Evolutionary conservation across 179 eudicot species (phyloP).

Genomic region (Beta macrorhiza): DNA sequence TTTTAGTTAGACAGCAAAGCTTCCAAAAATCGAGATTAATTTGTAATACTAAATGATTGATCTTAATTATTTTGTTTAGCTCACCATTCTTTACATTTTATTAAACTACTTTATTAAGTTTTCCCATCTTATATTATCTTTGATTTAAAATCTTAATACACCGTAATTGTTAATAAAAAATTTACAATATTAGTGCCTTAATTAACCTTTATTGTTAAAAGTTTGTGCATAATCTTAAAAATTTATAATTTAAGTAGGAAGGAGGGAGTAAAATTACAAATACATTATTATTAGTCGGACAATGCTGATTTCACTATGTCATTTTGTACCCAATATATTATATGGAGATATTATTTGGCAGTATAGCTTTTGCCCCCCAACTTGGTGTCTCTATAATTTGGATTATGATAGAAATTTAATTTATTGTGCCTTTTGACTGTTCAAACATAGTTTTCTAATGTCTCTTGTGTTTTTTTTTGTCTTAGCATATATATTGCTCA

Average conservation of each 20-base stretch:
- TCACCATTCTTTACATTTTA: too few relatives aligned
- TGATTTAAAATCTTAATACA: too few relatives aligned
- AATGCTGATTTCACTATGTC: slow-evolving; percentile 12
- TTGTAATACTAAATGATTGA: too few relatives aligned
- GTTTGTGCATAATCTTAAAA: too few relatives aligned
- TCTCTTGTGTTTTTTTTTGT: background rate
- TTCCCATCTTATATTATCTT: too few relatives aligned
- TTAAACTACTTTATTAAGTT: too few relatives aligned
- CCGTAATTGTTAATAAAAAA: too few relatives aligned
- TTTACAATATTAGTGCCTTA: too few relatives aligned
- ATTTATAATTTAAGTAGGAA: too few relatives aligned
- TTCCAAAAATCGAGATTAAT: background rate
- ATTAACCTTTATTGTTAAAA: too few relatives aligned
- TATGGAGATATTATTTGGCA: background rate
- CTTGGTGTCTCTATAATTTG: background rate
- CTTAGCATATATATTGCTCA: background rate
- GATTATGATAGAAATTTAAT: background rate
- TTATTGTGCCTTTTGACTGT: slow-evolving; percentile 6
- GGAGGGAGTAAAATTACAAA: background rate
- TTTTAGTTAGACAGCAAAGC: slow-evolving; percentile 24
- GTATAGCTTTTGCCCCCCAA: slow-evolving; percentile 10
- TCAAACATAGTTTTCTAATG: slow-evolving; percentile 8
- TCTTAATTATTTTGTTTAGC: too few relatives aligned
- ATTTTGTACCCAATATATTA: slow-evolving; percentile 8
- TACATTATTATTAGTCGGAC: background rate